Percentiles rank a stretch among this genome's conserved stretches.
These are phyloP conservation scores for Fusarium sp. DNA, from an alignment of 2,329 filamentous ascomycete species.

Conservation along the genomic window DNA sequence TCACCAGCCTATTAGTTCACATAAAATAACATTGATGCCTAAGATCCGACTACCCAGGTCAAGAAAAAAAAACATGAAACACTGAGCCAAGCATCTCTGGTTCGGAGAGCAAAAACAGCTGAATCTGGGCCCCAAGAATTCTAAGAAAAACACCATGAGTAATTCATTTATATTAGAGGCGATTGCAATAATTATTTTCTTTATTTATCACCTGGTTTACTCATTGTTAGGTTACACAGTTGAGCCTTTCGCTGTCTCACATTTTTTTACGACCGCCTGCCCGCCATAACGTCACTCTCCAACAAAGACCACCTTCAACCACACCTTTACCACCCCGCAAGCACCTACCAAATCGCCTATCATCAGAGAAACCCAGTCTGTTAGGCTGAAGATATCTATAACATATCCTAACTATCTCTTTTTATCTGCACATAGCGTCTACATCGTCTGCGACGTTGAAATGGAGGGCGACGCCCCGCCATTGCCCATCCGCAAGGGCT, in stretches of 20 bases:
- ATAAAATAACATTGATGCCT: neutral
- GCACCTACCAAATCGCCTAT: neutral
- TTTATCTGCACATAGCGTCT: neutral
- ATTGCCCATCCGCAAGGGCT: constrained; percentile 35
- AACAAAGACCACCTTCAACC: neutral
- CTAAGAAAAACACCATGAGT: too few relatives aligned
- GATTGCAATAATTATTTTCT: too few relatives aligned
- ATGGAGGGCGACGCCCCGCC: constrained; percentile 41
- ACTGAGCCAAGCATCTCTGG: too few relatives aligned
- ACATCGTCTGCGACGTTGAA: constrained; percentile 1
- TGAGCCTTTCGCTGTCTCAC: neutral
- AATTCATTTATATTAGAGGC: too few relatives aligned
- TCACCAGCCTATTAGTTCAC: neutral
- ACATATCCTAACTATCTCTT: neutral
- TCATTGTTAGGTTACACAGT: too few relatives aligned
- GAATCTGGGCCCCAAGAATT: too few relatives aligned
- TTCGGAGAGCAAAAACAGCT: too few relatives aligned
- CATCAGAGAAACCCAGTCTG: neutral
- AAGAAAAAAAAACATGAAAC: too few relatives aligned
- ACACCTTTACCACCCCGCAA: neutral
- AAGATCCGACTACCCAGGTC: neutral
- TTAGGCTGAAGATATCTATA: neutral
- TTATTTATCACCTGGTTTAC: too few relatives aligned
- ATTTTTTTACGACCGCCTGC: neutral
- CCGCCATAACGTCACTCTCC: neutral